Percentiles rank a stretch among this genome's conserved stretches.
phyloP scores from a whole-genome alignment of 176 grass and related monocot species.

The Coix lacrymajobi region DNA sequence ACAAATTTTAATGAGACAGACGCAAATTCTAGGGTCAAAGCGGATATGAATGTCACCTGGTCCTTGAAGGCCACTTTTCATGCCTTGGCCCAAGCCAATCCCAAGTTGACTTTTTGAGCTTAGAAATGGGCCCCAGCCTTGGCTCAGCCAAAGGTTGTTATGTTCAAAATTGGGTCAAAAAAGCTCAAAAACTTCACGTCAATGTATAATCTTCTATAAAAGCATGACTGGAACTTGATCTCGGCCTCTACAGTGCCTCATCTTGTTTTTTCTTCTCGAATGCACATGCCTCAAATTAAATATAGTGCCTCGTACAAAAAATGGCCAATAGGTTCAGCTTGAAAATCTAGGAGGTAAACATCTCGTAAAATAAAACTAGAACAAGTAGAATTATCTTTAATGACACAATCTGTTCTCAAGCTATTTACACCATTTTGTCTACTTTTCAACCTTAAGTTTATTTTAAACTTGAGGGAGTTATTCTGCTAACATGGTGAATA shows the following conservation, averaged over 20 bases:
- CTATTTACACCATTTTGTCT: background rate
- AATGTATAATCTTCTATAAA: background rate
- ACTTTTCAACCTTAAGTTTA: conserved; percentile 8
- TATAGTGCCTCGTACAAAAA: background rate
- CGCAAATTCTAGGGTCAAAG: background rate
- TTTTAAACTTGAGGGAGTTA: conserved; percentile 1
- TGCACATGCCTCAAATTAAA: background rate
- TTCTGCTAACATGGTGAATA: conserved; percentile 24
- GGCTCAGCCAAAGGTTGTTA: background rate
- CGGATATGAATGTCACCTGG: background rate
- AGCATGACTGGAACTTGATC: background rate
- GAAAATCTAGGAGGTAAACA: background rate
- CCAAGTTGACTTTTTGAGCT: background rate
- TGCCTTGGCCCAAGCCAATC: background rate
- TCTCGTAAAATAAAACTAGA: background rate
- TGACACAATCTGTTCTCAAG: background rate
- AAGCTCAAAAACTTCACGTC: background rate
- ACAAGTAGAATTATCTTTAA: background rate
- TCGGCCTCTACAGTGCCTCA: background rate
- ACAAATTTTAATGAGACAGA: background rate
- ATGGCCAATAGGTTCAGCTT: background rate
- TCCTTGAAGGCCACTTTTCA: background rate
- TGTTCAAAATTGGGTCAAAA: background rate
- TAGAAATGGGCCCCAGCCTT: background rate
- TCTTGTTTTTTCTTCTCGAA: background rate